Evolutionary conservation across 208 protist genomes (phyloP).

Genomic region (Angomonas deanei): DNA sequence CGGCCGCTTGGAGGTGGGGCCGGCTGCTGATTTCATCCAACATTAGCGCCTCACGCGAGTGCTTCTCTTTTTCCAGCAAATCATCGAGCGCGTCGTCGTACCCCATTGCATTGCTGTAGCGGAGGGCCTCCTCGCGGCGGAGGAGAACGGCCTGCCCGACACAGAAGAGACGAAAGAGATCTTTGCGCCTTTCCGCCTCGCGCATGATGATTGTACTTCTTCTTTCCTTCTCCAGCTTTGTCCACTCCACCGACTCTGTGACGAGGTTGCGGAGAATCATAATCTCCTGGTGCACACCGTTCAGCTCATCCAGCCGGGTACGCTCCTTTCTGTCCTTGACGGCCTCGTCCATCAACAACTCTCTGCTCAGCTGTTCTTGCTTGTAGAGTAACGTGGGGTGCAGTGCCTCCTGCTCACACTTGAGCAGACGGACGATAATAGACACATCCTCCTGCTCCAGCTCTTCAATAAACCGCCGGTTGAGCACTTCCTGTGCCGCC

Average conservation of each 20-base stretch:
- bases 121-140: slow-evolving; percentile 4
- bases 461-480: slow-evolving; percentile 13
- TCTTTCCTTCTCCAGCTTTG: not conserved
- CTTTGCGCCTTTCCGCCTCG: slow-evolving; percentile 5
- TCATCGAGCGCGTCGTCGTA: slow-evolving; percentile 5
- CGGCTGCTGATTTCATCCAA: slow-evolving; percentile 7
- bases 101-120: not conserved
- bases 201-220: not conserved
- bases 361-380: not conserved
- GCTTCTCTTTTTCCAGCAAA: slow-evolving; percentile 3
- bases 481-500: slow-evolving; percentile 9
- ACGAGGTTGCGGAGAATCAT: slow-evolving; percentile 1
- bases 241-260: not conserved
- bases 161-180: slow-evolving; percentile 5
- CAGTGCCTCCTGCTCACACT: not conserved
- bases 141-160: slow-evolving; percentile 10
- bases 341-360: not conserved
- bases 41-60: slow-evolving; percentile 2
- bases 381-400: not conserved
- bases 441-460: not conserved
- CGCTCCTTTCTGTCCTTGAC: not conserved
- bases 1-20: not conserved
- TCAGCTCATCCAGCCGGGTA: not conserved
- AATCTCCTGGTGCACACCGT: not conserved
- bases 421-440: not conserved